Evolutionary conservation across 257 asterid species (phyloP), one percentile per base, ranked within the genome.

Genomic region (Paraleonurus japonicus): DNA sequence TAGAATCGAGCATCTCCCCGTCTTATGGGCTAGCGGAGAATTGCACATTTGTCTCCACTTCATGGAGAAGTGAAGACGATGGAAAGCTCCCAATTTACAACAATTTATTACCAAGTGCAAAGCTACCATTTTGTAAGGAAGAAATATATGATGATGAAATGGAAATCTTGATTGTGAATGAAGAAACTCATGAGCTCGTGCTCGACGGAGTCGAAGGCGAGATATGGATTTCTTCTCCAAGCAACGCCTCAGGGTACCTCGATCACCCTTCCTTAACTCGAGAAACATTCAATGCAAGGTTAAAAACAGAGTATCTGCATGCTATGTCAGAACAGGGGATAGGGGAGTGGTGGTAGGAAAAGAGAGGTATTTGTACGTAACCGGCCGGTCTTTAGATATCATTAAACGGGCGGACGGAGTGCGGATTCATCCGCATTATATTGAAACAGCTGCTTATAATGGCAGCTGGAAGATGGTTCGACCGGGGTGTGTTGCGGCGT

Each of bases 201-300:
- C 72, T 75, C 2, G 97, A 89, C 61, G 97, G 95, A 4, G n/a
- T 16, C 7, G 97, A 89, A 82, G 97, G 97, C 32, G 97, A 89
- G 81, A 89, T 92, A 57, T 92, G 97, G 97, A 68, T 92, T 65
- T 87, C 93, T 5, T 89, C 95, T 33, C 89, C 95, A 0, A 89
- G 97, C 82, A 89, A 82, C 30, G 97, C 95, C 28, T 11, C 53
- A 0, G 95, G 95, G 4, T 92, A 92, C 74, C 88, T 92, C 58
- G 81, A 75, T 45, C 97, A 92, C 81, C 91, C 95, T 24, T 75
- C 77, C 3, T 54, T 87, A 71, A 89, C 92, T 7, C 81, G 75
- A 3, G 81, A 89, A 10, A 80, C 80, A 3, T 92, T 89, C 80
- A 54, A 80, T 6, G 89, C 65, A 7, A 74, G 86, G 61, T 10